Evolutionary conservation across 106 monocot species (phyloP), one percentile per base, ranked within the genome.

Genomic region (Apostasia ramifera): DNA sequence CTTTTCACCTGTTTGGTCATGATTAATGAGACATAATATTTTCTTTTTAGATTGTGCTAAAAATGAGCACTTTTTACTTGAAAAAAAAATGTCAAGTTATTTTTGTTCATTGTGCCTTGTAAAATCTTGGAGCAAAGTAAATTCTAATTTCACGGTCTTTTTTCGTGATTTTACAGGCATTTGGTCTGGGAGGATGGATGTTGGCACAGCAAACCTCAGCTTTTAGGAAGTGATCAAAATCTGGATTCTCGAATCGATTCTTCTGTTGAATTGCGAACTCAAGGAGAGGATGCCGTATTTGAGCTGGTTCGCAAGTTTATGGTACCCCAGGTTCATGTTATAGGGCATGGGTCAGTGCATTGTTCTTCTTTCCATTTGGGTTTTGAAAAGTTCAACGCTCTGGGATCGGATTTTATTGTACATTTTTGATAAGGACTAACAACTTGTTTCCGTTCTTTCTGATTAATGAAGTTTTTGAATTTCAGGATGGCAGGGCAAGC

Each of bases 141-240:
- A 26, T 26, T 26, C 26, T 26, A 26, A 26, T 26, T 26, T 26
- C 26, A 26, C 26, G 26, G 26, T 26, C 26, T 26, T 26, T 26
- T 26, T 26, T 26, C 26, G 26, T 26, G 26, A 26, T 44, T 57
- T 74, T 14, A 40, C 78, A 89, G 88, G 81, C 80, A 81, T 86
- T 82, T 93, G 75, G 76, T 88, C 8, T 89, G 85, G 85, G 81
- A 75, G 47, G 92, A 89, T 75, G 88, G 88, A 5, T 79, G 73
- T 70, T 85, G 74, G 48, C 71, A 77, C 55, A 45, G 60, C 53
- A 53, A 59, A 8, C 12, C 55, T 13, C 26, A 54, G 73, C 1
- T 73, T 73, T 55, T 43, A 73, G 55, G 73, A 52, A 10, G 64
- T 73, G 63, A 26, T 26, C 26, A 26, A 26, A 26, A 26, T 26